Evolutionary conservation across 805 yeast species (phyloP), one percentile per base, ranked within the genome.

Genomic region (Pichia pseudocactophila): DNA sequence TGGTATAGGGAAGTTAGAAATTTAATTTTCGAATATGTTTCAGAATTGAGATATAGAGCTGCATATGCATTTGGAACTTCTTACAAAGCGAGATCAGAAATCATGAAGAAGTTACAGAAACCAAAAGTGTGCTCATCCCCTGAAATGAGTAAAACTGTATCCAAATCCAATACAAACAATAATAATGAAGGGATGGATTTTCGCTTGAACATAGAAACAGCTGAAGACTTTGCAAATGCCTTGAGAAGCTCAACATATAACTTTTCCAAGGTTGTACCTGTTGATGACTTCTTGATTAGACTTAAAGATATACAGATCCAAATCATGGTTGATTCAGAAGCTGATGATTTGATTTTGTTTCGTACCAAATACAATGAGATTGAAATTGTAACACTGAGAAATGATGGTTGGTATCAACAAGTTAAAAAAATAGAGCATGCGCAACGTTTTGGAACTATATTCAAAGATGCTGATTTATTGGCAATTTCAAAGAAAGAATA

Each of bases 251-350:
- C 71, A 2, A 49, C 61, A 7, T 58, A 63, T 1, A 63, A 60
- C 2, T 57, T 63, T 1, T 46, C 52, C 46, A 57, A 53, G 63
- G 43, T 68, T 59, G 52, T 45, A 13, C 56, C 68, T 4, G 66
- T 59, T 34, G 76, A 79, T 41, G 75, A 82, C 34, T 82, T 78
- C 55, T 65, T 79, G 47, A 69, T 89, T 26, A 78, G 78, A 45
- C 66, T 90, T 34, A 65, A 82, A 6, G 75, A 86, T 22, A 96
- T 97, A 0, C 96, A 90, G 58, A 75, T 88, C 37, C 97, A 89
- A 56, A 53, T 82, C 20, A 69, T 74, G 37, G 67, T 75, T 13
- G 69, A 69, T 26, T 67, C 68, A 41, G 70, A 71, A 20, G 71
- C 67, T 2, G 77, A 75, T 34, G 66, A 82, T 2, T 75, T 84